Evolutionary conservation across 345 rosid genomes (phyloP), one percentile per base, ranked within the genome.

Genomic region (Gossypium longicalyx): DNA sequence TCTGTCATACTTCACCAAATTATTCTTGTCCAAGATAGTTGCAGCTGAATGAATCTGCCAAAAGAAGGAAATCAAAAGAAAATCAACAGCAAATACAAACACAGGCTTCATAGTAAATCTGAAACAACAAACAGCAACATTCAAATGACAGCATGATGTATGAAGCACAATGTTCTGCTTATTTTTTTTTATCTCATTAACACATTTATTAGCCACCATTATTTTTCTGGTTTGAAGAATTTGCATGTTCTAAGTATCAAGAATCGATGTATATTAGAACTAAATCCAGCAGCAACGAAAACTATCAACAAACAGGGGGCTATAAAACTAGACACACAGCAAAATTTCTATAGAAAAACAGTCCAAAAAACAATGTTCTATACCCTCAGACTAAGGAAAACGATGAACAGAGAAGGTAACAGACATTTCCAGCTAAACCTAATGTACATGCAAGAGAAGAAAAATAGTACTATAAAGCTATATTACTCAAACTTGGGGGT

Each of bases 41-140:
- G 98, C 97, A 80, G 98, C 98, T 25, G 98, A 87, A 81, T 93
- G 98, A 64, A 93, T 84, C 98, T 94, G 90, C 49, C 67, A 77
- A 77, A 76, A 27, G 51, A 75, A 45, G 2, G 61, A 25, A 29
- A 0, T 22, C 16, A 11, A 56, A 56, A 34, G 6, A 27, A 70
- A 48, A 47, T 57, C 20, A 71, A 65, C 2, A 10, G 11, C 43
- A 2, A 23, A 47, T 47, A 7, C 8, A 67, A 45, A 12, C 54
- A 27, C 8, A 51, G 23, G 43, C 0, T 25, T 52, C 1, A 29
- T 16, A 16, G 60, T 63, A n/a, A 16, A 61, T 62, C 10, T 5
- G 5, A 34, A 74, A 38, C 8, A 29, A 45, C 17, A 5, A 59
- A 15, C 7, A 43, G 10, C 7, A 72, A 68, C 1, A 27, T 44